Evolutionary conservation across 352 stramenopile species (phyloP).

Genomic region (Phytophthora cryptogea): DNA sequence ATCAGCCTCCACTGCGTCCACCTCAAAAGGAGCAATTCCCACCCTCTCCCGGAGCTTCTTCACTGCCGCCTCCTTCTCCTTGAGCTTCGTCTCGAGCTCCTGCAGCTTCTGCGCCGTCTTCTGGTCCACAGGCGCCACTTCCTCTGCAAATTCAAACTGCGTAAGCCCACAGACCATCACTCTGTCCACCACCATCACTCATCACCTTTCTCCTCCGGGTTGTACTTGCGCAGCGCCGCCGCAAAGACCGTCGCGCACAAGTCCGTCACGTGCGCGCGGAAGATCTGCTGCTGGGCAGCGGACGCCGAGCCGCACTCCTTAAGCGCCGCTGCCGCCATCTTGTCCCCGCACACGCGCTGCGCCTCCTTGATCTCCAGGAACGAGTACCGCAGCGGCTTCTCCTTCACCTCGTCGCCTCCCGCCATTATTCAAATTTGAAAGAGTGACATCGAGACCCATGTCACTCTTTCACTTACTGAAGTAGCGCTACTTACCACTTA

Average conservation of each 20-base stretch:
- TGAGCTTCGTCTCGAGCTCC: slow-evolving; percentile 54
- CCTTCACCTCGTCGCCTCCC: slow-evolving; percentile 1
- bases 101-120: slow-evolving; percentile 43
- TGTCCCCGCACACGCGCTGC: slow-evolving; percentile 65
- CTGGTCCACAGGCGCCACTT: slow-evolving; percentile 64
- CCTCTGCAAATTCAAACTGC: slow-evolving; percentile 37
- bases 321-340: slow-evolving; percentile 53
- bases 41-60: slow-evolving; percentile 67
- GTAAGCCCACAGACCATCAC: not conserved
- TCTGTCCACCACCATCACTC: slow-evolving; percentile 4
- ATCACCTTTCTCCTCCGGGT: slow-evolving; percentile 63
- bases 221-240: slow-evolving; percentile 67
- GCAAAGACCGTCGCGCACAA: slow-evolving; percentile 78
- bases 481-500: not conserved
- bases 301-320: slow-evolving; percentile 57
- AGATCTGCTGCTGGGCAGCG: slow-evolving; percentile 70
- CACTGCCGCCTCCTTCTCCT: slow-evolving; percentile 56
- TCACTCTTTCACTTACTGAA: not conserved
- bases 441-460: not conserved
- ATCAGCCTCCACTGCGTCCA: not conserved
- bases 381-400: slow-evolving; percentile 49
- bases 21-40: not conserved
- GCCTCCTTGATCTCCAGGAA: slow-evolving; percentile 81
- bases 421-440: slow-evolving; percentile 28
- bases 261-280: slow-evolving; percentile 74